Base-by-base conservation (phyloP, 1,284 basidiomycete species). In the Paramarasmius palmivorus region DNA sequence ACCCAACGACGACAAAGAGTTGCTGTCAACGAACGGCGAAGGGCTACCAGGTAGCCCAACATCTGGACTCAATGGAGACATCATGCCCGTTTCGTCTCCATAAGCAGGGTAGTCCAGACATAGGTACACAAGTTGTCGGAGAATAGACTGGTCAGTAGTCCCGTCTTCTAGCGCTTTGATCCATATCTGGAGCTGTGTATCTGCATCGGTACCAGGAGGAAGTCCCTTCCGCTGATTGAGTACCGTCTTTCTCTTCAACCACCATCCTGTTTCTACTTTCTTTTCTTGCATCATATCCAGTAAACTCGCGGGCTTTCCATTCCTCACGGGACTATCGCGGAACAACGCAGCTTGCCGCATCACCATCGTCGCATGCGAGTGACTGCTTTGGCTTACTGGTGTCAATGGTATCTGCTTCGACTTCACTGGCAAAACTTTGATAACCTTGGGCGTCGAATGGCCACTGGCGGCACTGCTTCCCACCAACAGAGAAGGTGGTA, bases 281-380 rank as follows among this genome's bases (percentile, higher is more conserved):
- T 77, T 73, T 42, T 78, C 80, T 50, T 79, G 73, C 54, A 91
- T 70, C 41, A 86, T 81, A 64, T 88, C 86, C 53, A 91, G 72
- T 59, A 91, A 70, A 12, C 83, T 82, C 14, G 79, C 65, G 26
- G 79, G 68, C 52, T 67, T 68, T n/a, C 76, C 76, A 58, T 80
- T 80, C 57, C 73, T 69, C 14, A 74, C 79, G 23, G 90, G 89
- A 63, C 88, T 92, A 64, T 91, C 84, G 64, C 83, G 76, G 69
- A 91, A 91, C 59, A 86, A 69, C n/a, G 88, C 88, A 20, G 88
- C 88, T 66, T 88, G 84, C 59, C 78, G 80, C 76, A 91, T 73
- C 52, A 89, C 79, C 14, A 75, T 68, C 14, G 77, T 72, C 49
- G 73, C 77, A 58, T 78, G 79, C 63, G 29, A 32, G 12, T 32